Evolutionary conservation across 495 filamentous ascomycete species (phyloP).

Genomic region (Aspergillus affinis): DNA sequence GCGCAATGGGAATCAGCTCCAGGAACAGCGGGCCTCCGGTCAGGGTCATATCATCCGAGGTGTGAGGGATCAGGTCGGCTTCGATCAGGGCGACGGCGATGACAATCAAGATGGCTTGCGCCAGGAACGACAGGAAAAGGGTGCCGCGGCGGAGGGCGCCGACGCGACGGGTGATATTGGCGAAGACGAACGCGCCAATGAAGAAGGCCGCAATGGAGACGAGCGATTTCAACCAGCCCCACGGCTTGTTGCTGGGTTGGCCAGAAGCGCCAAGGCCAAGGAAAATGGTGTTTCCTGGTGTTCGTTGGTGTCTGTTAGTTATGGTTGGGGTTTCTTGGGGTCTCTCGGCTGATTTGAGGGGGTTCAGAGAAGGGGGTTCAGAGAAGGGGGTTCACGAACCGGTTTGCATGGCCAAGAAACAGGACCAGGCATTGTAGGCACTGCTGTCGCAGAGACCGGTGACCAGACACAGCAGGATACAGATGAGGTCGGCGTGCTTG

Average conservation of each 20-base stretch:
- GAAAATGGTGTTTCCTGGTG: conserved; percentile 64
- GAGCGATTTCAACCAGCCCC: conserved; percentile 64
- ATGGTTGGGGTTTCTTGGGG: conserved; percentile 1
- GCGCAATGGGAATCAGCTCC: conserved; percentile 55
- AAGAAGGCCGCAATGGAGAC: conserved; percentile 59
- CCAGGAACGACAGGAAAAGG: conserved; percentile 55
- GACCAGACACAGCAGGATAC: conserved; percentile 55
- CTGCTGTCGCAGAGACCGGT: conserved; percentile 62
- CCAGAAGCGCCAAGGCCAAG: conserved; percentile 60
- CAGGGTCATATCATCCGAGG: conserved; percentile 25
- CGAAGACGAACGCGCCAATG: conserved; percentile 52
- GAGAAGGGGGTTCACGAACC: conserved; percentile 32
- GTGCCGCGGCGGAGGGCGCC: conserved; percentile 49
- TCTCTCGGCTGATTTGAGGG: background rate
- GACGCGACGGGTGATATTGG: conserved; percentile 32
- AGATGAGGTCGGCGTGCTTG: conserved; percentile 50
- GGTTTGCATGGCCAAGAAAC: conserved; percentile 65
- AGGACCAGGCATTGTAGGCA: conserved; percentile 61
- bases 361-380: background rate
- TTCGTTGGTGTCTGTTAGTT: background rate
- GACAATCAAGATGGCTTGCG: conserved; percentile 55
- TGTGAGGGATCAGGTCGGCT: conserved; percentile 45
- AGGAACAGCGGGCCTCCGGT: conserved; percentile 39
- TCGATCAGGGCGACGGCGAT: conserved; percentile 60
- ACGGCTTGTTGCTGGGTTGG: conserved; percentile 47